Base-by-base conservation (phyloP, 768 basidiomycete species). In the Crucibulum laeve region DNA sequence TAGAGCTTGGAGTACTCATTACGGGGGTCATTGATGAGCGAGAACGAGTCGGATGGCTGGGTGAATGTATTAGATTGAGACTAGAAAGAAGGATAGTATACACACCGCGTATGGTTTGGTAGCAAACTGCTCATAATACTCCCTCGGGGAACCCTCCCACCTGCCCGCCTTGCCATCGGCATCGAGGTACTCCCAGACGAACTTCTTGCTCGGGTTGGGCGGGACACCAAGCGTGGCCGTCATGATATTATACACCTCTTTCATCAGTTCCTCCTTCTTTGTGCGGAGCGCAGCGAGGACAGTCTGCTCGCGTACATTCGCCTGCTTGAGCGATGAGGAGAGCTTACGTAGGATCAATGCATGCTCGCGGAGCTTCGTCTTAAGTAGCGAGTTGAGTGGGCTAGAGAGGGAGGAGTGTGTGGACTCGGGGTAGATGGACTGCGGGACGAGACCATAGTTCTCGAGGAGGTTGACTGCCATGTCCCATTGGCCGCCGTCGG, bases 401-500 rank as follows among this genome's bases (percentile, higher is more conserved):
- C 68, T 55, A 3, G 91, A 86, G 41, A 80, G 70, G 17, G 84
- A 81, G 1, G 91, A 94, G 56, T 91, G 87, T 42, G 72, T 79
- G 0, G 89, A 88, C 63, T 98, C 90, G 17, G 92, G 91, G 61
- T 82, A 92, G 26, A 90, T 42, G 0, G 79, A 46, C 56, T 91
- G 88, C 2, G 95, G 95, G 15, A 97, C 80, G 30, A 94, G 67
- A 37, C 95, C 95, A 57, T 95, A 96, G 34, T 72, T 84, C 72
- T 74, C 68, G 37, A 72, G 55, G 47, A 73, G 63, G 50, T 69
- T 79, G 52, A 77, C 73, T 4, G 67, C 82, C 92, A 95, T 97
- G 57, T 97, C 94, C 85, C 87, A 94, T 61, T 95, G 93, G 5
- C 93, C 94, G 39, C 92, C 92, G 57, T 96, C 93, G 53, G 80